Evolutionary conservation across 2,329 filamentous ascomycete genomes (phyloP), one percentile per base, ranked within the genome.

Genomic region (Colletotrichum cordylinicola): DNA sequence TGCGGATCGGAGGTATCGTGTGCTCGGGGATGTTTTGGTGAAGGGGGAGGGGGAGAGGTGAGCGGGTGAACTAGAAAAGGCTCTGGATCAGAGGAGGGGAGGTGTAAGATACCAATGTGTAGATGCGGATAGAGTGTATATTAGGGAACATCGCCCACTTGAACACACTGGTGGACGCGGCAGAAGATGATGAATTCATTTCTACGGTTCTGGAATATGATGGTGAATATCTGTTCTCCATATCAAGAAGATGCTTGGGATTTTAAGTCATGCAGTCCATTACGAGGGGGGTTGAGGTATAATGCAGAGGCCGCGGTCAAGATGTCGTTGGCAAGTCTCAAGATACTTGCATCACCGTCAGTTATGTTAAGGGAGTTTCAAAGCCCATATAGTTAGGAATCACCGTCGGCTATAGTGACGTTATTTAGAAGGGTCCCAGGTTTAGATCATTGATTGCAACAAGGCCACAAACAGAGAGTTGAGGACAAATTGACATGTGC

Each of bases 1-100:
- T 80, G 87, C 87, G 62, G 87, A 90, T 82, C 82, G 88, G 71
- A 84, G 80, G 77, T 90, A 90, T 78, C 84, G 89, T 62, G 84
- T 84, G 74, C 78, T 88, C 24, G 87, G 87, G 15, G 79, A 78
- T 4, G 82, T 83, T 12, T 82, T 88, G 73, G 72, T 77, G 48
- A 77, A 76, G 68, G 75, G 68, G 6, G 35, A 75, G 39, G 67
- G 65, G 12, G 37, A 52, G 15, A 37, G 15, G 52, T 21, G 7
- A 24, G 24, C 24, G 24, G 24, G 24, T 24, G 24, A 24, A 24
- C 24, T 24, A 24, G 24, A 24, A 4, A 24, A 24, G 24, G 24
- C 24, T 24, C 24, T 24, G 24, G 3, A 24, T 24, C 24, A 24
- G 24, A 24, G 24, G 24, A 24, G 33, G 18, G 8, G 27, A 13